Percentiles rank a stretch among this genome's conserved stretches.
phyloP scores from a whole-genome alignment of 768 basidiomycete species.

The Termitomyces sp. region DNA sequence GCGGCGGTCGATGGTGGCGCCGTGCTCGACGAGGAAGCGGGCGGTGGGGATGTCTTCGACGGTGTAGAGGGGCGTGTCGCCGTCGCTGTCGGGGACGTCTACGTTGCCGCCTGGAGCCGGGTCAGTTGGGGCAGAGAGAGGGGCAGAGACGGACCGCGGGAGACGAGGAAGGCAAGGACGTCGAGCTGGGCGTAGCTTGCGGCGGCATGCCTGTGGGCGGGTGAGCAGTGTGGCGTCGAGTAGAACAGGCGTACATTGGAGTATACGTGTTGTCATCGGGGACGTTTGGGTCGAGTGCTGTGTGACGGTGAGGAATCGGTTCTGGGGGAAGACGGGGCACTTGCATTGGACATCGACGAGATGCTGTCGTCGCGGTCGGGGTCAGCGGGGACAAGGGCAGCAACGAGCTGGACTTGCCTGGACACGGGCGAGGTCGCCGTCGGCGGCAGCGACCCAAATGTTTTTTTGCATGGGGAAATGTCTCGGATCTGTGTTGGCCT shows the following conservation, averaged over 20 bases:
- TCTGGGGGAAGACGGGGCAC: slow-evolving; percentile 20
- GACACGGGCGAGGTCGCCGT: slow-evolving; percentile 79
- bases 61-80: slow-evolving; percentile 89
- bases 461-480: slow-evolving; percentile 38
- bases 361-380: slow-evolving; percentile 28
- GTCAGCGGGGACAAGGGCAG: slow-evolving; percentile 1
- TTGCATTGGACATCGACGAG: slow-evolving; percentile 55
- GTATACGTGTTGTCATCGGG: slow-evolving; percentile 76
- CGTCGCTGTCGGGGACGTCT: slow-evolving; percentile 80
- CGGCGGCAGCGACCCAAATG: slow-evolving; percentile 91
- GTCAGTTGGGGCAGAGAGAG: no score
- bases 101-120: slow-evolving; percentile 57
- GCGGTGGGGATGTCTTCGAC: slow-evolving; percentile 81
- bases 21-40: slow-evolving; percentile 69
- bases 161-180: slow-evolving; percentile 73
- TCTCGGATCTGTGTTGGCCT: background rate
- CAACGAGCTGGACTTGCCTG: slow-evolving; percentile 32
- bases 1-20: slow-evolving; percentile 54
- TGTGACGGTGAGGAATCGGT: slow-evolving; percentile 23
- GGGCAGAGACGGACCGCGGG: slow-evolving; percentile 27
- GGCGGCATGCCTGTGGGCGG: slow-evolving; percentile 70
- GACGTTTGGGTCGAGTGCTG: slow-evolving; percentile 62
- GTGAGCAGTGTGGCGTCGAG: no score
- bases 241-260: slow-evolving; percentile 49
- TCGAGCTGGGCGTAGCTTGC: slow-evolving; percentile 85